Conservation (phyloP, 2,329 filamentous ascomycete genomes). For the Aspergillaceae sp. region DNA sequence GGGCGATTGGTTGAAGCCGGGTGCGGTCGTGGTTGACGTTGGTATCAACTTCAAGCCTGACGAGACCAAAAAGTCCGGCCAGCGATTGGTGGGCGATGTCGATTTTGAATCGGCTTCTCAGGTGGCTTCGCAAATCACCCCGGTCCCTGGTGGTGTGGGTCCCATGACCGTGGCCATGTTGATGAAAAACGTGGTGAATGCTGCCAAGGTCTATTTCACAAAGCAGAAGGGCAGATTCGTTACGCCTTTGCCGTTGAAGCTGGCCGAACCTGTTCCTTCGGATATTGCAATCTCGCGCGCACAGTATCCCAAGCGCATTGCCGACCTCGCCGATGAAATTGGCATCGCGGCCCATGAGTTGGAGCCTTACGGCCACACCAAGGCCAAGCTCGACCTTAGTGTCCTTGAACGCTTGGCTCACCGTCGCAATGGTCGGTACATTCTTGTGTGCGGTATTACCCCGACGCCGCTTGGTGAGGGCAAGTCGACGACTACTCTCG, state of each 20-base stretch:
- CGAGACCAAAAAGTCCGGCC: constrained; percentile 79
- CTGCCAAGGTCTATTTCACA: constrained; percentile 73
- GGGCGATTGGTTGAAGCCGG: constrained; percentile 90
- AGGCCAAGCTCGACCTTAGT: constrained; percentile 84
- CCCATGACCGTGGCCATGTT: constrained; percentile 99
- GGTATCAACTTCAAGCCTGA: constrained; percentile 95
- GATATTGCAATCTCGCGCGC: constrained; percentile 87
- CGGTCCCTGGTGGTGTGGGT: constrained; percentile 90
- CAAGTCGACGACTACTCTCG: constrained; percentile 97
- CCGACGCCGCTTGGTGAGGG: constrained; percentile 94
- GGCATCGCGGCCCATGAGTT: constrained; percentile 83
- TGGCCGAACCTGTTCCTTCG: constrained; percentile 76
- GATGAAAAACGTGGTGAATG: constrained; percentile 86
- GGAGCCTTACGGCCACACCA: constrained; percentile 89
- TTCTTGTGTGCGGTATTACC: constrained; percentile 91
- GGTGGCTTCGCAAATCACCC: constrained; percentile 87
- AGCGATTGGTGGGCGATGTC: constrained; percentile 88
- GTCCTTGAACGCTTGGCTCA: constrained; percentile 78
- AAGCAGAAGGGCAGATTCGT: constrained; percentile 72
- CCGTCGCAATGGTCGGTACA: constrained; percentile 78
- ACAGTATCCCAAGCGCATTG: constrained; percentile 88
- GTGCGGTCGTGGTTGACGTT: constrained; percentile 93
- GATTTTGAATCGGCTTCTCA: constrained; percentile 77
- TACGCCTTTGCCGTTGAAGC: constrained; percentile 71
- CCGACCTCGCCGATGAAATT: constrained; percentile 71